phyloP scores from a whole-genome alignment of 2,329 filamentous ascomycete genomes.

The Pseudopithomyces chartarum region DNA sequence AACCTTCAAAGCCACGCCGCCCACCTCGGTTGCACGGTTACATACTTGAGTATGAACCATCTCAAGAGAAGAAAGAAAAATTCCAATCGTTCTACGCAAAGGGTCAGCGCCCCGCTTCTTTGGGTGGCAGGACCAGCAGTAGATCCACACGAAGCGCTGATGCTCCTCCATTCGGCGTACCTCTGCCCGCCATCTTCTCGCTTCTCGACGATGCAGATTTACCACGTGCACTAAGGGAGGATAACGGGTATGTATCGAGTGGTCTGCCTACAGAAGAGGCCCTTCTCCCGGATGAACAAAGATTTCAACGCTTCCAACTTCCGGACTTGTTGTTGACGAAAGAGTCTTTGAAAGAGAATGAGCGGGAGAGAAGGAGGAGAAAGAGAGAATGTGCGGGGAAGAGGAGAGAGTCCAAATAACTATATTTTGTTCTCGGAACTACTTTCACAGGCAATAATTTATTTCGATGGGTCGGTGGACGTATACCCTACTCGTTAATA shows the following conservation, averaged over 20 bases:
- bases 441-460: neutral
- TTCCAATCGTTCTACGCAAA: constrained; percentile 90
- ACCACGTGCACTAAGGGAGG: neutral
- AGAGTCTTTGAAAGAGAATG: constrained; percentile 59
- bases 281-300: constrained; percentile 58
- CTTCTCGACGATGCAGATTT: neutral
- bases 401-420: neutral
- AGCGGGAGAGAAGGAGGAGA: constrained; percentile 66
- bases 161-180: neutral
- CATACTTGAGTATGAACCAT: constrained; percentile 31
- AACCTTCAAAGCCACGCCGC: constrained; percentile 30
- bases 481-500: neutral
- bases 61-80: constrained; percentile 56
- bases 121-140: neutral
- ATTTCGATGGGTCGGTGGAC: neutral
- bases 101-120: neutral
- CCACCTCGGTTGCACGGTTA: constrained; percentile 40
- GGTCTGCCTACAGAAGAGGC: constrained; percentile 74
- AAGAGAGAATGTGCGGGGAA: constrained; percentile 55
- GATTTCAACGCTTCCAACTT: constrained; percentile 62
- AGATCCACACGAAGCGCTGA: neutral
- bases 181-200: neutral
- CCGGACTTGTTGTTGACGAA: constrained; percentile 66
- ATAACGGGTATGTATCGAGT: constrained; percentile 78
- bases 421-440: neutral